Evolutionary conservation across 192 early-diverging fungal genomes (phyloP), one percentile per base, ranked within the genome.

Genomic region (Coemansia sp.): DNA sequence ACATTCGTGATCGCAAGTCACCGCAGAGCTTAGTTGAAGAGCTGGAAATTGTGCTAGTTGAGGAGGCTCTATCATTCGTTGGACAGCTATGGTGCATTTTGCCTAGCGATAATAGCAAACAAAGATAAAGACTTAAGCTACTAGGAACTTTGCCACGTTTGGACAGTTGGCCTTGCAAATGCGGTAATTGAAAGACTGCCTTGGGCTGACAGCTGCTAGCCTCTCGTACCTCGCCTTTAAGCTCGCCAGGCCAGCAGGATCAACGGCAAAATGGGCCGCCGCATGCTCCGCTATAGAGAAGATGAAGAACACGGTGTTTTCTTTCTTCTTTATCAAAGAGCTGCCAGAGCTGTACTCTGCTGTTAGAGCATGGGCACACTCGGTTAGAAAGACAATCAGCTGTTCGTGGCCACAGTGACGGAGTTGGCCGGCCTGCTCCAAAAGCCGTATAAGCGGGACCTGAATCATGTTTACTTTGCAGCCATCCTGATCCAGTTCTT

Each of bases 41-140:
- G 74, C 83, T 99, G 50, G 83, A 88, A 63, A 71, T 77, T 79
- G 92, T 93, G 1, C 81, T 98, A 59, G 95, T 93, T 61, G 93
- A 95, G 16, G 95, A 95, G 53, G 90, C 95, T 3, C 85, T 87
- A 18, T 82, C 86, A 33, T 92, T 99, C 86, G 94, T 96, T 9
- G 88, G 88, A 68, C 89, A 89, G 60, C 74, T 97, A 10, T 99
- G 95, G 95, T 84, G 93, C 13, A 37, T 67, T 62, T 46, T 46
- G 18, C 45, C 45, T 21, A 46, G 45, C 2, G 45, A 13, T 46
- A 23, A 21, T 42, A 10, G 38, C 13, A 60, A 14, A 36, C 43
- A 42, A 6, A 10, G 14, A 9, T 6, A 57, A 31, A 10, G 3
- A 6, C 35, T 70, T 34, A 50, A 26, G 7, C 23, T 9, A n/a